Evolutionary conservation across 106 monocot genomes (phyloP), one percentile per base, ranked within the genome.

Genomic region (Narthecium ossifragum): DNA sequence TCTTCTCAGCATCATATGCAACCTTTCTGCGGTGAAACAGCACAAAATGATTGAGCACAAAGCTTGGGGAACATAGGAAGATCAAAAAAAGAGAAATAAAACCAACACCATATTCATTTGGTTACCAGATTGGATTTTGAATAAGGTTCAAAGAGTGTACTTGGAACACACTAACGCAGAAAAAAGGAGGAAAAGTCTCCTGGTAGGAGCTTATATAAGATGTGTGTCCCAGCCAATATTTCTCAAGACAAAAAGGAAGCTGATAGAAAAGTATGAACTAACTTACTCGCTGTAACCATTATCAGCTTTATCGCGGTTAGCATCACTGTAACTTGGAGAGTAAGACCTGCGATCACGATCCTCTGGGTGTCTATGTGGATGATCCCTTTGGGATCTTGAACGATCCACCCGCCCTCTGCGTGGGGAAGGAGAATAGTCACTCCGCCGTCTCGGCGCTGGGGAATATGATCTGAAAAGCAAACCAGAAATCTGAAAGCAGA

Each of bases 381-480:
- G 25, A 46, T 56, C 73, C 51, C 60, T 56, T 31, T 75, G 65
- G 4, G 80, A 80, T 69, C 68, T 61, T 39, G 60, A 11, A 29
- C 43, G 30, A 11, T 46, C 52, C 10, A 50, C 55, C 20, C 43
- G 29, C 51, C 60, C 59, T 21, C 53, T 72, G 32, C 36, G 50
- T 6, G 87, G 82, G 14, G 87, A 83, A 57, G 51, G 39, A 67
- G 80, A 75, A 27, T 68, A 55, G 31, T 75, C 70, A 43, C 45
- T 71, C 13, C 71, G 66, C 43, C 58, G 62, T 65, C 63, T 73
- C 22, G 77, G 74, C 17, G 68, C 76, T 60, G 84, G 84, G 46
- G 88, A 88, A 61, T 74, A 71, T 24, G 88, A 88, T 55, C 84
- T 84, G 63, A 11, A 60, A 27, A 25, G 20, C 22, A 39, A 23